A percentile compares a stretch with the other conserved stretches of the same genome.
Evolutionary conservation across 306 rosid species (phyloP).

Genomic region (Sesbania bispinosa): DNA sequence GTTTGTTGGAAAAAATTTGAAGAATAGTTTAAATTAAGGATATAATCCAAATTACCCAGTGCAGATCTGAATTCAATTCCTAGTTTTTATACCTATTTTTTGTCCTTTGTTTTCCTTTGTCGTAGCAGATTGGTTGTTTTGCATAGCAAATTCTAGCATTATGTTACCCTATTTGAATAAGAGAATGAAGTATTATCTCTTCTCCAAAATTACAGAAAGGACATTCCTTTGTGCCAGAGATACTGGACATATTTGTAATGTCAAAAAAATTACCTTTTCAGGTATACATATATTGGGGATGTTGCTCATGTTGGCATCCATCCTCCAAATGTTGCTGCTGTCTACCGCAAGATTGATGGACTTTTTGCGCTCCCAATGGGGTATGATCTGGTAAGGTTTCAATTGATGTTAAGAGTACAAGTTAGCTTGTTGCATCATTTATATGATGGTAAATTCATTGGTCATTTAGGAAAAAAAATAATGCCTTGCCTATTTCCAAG

Average conservation of each 20-base stretch:
- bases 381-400: conserved; percentile 80
- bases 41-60: not conserved
- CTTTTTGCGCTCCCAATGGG: conserved; percentile 73
- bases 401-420: not conserved
- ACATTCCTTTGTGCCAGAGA: not conserved
- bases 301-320: conserved; percentile 83
- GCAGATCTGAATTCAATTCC: not conserved
- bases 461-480: conserved; percentile 4
- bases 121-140: not conserved
- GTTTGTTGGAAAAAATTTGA: not conserved
- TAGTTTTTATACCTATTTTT: not conserved
- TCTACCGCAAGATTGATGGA: conserved; percentile 69
- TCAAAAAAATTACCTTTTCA: conserved; percentile 28
- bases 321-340: conserved; percentile 95
- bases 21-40: not conserved
- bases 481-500: not conserved
- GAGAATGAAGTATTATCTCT: not conserved
- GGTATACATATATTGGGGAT: conserved; percentile 79
- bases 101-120: not conserved
- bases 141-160: not conserved
- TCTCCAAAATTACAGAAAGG: not conserved
- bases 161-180: not conserved
- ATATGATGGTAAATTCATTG: conserved; percentile 1
- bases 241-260: conserved; percentile 16
- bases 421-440: conserved; percentile 9